These are phyloP conservation scores for Trichosporon inkin DNA, from an alignment of 1,284 basidiomycete species.

Conservation along the genomic window DNA sequence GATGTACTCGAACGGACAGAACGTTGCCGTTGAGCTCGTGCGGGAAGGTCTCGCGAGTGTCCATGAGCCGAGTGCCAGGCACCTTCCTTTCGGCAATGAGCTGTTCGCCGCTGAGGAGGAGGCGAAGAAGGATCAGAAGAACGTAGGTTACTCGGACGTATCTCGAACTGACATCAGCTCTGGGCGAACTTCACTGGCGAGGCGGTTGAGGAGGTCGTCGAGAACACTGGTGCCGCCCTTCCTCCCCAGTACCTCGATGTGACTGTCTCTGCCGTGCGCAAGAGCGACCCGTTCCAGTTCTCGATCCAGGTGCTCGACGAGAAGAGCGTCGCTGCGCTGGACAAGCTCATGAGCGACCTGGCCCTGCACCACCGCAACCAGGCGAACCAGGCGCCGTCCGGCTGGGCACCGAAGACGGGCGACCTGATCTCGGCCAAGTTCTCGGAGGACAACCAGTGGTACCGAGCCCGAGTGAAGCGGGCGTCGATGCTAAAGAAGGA, in stretches of 20 bases:
- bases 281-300: constrained; percentile 72
- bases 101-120: constrained; percentile 79
- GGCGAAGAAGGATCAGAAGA: constrained; percentile 69
- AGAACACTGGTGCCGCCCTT: constrained; percentile 57
- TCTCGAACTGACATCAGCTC: constrained; percentile 55
- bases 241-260: constrained; percentile 84
- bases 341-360: constrained; percentile 91
- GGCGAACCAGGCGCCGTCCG: constrained; percentile 55
- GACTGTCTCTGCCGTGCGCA: constrained; percentile 82
- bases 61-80: constrained; percentile 81
- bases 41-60: constrained; percentile 72
- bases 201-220: constrained; percentile 49
- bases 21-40: constrained; percentile 77
- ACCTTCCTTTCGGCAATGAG: constrained; percentile 69
- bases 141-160: constrained; percentile 56
- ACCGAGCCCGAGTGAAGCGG: constrained; percentile 81
- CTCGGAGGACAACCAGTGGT: constrained; percentile 76
- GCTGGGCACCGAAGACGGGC: constrained; percentile 72
- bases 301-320: constrained; percentile 82
- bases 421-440: constrained; percentile 77
- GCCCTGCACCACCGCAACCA: constrained; percentile 72
- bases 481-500: constrained; percentile 73
- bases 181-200: constrained; percentile 78
- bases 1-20: constrained; percentile 72
- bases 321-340: constrained; percentile 81